These are phyloP conservation scores for Novymonas esmeraldas DNA, from an alignment of 208 protist species.

Conservation along the genomic window DNA sequence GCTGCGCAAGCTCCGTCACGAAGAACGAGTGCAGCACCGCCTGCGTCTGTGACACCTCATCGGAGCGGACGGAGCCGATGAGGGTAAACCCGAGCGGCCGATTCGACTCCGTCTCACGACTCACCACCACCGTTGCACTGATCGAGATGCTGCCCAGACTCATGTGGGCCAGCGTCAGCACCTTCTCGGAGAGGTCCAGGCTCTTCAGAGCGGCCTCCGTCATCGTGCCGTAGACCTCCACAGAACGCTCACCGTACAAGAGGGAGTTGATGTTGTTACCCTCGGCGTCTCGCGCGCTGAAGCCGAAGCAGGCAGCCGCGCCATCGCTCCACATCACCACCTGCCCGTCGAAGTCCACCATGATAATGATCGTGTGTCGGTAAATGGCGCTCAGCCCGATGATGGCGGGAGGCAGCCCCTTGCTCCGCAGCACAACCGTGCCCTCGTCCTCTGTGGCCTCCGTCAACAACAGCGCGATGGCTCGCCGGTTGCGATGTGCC, in stretches of 20 bases:
- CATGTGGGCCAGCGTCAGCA: slow-evolving; percentile 48
- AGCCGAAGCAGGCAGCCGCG: slow-evolving; percentile 44
- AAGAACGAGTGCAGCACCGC: slow-evolving; percentile 64
- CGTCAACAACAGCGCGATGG: slow-evolving; percentile 36
- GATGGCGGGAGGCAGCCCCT: slow-evolving; percentile 34
- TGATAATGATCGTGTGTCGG: slow-evolving; percentile 46
- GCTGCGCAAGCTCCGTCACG: slow-evolving; percentile 41
- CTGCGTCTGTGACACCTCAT: slow-evolving; percentile 50
- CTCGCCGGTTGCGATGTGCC: slow-evolving; percentile 31
- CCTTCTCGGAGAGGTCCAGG: slow-evolving; percentile 44
- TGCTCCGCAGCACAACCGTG: slow-evolving; percentile 34
- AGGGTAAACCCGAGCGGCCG: slow-evolving; percentile 49
- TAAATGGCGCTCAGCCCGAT: slow-evolving; percentile 47
- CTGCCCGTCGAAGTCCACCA: slow-evolving; percentile 54
- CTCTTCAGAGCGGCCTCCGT: slow-evolving; percentile 53
- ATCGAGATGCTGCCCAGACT: slow-evolving; percentile 59
- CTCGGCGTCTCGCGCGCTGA: slow-evolving; percentile 53
- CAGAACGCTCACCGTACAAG: slow-evolving; percentile 60
- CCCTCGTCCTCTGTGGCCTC: slow-evolving; percentile 60
- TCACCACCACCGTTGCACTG: slow-evolving; percentile 44
- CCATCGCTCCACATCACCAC: slow-evolving; percentile 65
- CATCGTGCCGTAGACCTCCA: slow-evolving; percentile 67
- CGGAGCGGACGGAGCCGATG: slow-evolving; percentile 57
- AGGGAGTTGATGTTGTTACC: slow-evolving; percentile 64
- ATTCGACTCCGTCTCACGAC: slow-evolving; percentile 38